These are phyloP conservation scores for Sporormia fimetaria DNA, from an alignment of 495 filamentous ascomycete genomes.

Conservation along the genomic window DNA sequence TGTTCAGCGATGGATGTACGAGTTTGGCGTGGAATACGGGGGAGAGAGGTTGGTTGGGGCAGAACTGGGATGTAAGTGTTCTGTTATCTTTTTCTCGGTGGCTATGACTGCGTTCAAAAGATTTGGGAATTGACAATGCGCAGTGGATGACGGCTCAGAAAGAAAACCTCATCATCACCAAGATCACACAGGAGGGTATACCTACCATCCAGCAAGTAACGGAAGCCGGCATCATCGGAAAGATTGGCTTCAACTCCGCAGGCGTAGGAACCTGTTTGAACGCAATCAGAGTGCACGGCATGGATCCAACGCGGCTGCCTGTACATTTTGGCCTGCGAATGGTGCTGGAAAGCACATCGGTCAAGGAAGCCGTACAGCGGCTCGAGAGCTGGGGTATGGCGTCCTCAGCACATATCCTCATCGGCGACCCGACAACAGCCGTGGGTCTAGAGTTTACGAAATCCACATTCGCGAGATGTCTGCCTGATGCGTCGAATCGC, in stretches of 20 bases:
- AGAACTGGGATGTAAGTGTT: constrained; percentile 52
- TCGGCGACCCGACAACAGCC: constrained; percentile 44
- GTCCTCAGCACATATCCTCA: constrained; percentile 49
- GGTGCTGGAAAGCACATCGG: constrained; percentile 43
- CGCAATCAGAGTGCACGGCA: constrained; percentile 50
- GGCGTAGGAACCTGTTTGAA: constrained; percentile 59
- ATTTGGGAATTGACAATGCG: constrained; percentile 3
- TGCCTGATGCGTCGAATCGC: constrained; percentile 34
- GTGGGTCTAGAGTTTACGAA: constrained; percentile 50
- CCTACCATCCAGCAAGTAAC: constrained; percentile 44
- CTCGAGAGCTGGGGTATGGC: constrained; percentile 47
- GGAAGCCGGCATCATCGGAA: constrained; percentile 60
- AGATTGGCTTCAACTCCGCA: constrained; percentile 54
- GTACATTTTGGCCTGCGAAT: constrained; percentile 52
- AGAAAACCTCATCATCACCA: constrained; percentile 45
- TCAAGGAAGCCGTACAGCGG: constrained; percentile 39
- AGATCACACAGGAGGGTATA: constrained; percentile 39
- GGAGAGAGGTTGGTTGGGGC: constrained; percentile 39
- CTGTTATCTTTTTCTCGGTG: not conserved
- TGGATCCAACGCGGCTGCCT: constrained; percentile 44
- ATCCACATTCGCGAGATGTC: constrained; percentile 42
- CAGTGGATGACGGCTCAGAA: constrained; percentile 24
- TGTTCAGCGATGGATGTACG: constrained; percentile 55
- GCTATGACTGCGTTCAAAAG: no score
- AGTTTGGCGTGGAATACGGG: constrained; percentile 43